A percentile compares a stretch with the other conserved stretches of the same genome.
Evolutionary conservation across 768 basidiomycete genomes (phyloP).

Genomic region (Naganishia randhawae): DNA sequence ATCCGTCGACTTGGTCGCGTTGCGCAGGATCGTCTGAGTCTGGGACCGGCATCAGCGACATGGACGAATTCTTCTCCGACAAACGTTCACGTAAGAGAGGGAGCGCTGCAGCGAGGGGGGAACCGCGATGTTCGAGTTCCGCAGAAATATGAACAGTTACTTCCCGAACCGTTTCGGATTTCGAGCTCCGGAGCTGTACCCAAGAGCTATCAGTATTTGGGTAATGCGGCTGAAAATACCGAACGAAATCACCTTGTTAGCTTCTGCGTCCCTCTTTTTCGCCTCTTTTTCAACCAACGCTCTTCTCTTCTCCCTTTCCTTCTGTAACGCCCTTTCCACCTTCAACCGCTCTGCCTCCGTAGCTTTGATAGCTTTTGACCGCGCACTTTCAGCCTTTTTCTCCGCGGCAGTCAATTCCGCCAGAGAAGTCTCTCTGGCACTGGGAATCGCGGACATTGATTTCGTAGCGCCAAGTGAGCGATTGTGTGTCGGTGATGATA

Average conservation of each 20-base stretch:
- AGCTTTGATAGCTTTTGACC: neutral
- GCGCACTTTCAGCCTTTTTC: conserved; percentile 5
- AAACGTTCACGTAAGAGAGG: conserved; percentile 21
- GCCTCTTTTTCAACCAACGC: neutral
- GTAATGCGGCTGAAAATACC: neutral
- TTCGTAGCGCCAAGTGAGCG: neutral
- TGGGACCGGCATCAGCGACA: neutral
- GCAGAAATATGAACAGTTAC: conserved; percentile 23
- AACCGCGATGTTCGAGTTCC: neutral
- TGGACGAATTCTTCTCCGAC: conserved; percentile 4
- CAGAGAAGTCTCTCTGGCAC: too few species aligned
- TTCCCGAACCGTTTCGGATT: conserved; percentile 25
- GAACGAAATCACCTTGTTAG: conserved; percentile 24
- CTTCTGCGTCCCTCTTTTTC: conserved; percentile 19
- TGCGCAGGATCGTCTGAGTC: neutral
- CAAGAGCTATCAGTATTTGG: neutral
- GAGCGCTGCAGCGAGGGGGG: conserved; percentile 6
- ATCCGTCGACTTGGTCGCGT: neutral
- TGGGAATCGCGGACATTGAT: conserved; percentile 5
- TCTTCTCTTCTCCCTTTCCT: conserved; percentile 13
- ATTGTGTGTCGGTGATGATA: neutral
- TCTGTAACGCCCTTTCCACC: conserved; percentile 18
- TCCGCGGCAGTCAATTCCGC: conserved; percentile 3
- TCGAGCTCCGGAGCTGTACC: conserved; percentile 5
- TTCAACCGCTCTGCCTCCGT: conserved; percentile 9